Conservation (phyloP, 2,329 filamentous ascomycete genomes). For the Aspergillus fijiensis region DNA sequence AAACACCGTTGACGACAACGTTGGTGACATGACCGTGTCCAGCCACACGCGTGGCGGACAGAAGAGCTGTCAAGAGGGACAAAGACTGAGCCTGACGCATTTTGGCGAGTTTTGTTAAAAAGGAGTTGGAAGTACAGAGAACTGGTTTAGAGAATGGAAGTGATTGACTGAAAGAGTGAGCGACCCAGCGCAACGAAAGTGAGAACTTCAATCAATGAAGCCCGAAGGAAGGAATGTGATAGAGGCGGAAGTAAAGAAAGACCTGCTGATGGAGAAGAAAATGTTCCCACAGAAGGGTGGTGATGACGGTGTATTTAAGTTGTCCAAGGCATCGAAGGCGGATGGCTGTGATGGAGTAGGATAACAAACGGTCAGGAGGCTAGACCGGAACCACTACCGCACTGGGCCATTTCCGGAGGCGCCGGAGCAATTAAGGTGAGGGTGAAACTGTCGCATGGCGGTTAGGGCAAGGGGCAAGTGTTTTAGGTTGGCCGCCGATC, state of each 20-base stretch:
- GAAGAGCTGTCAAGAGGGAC: conserved; percentile 28
- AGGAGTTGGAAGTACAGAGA: background rate
- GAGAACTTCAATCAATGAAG: conserved; percentile 15
- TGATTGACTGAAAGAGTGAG: conserved; percentile 1
- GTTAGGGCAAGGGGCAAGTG: conserved; percentile 5
- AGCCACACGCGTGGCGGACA: conserved; percentile 32
- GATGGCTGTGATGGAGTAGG: background rate
- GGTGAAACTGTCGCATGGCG: conserved; percentile 1
- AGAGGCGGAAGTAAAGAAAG: background rate
- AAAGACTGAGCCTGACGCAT: conserved; percentile 20
- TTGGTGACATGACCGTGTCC: conserved; percentile 36
- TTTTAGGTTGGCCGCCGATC: conserved; percentile 5
- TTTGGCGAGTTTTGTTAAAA: background rate
- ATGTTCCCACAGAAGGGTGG: background rate
- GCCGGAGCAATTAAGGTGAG: conserved; percentile 9
- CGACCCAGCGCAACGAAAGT: conserved; percentile 14
- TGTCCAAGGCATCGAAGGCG: background rate
- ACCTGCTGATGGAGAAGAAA: conserved; percentile 2
- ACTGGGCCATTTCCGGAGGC: background rate
- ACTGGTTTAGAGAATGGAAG: background rate
- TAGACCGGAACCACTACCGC: background rate
- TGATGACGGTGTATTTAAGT: background rate
- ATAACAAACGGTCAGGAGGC: conserved; percentile 3
- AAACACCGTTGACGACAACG: conserved; percentile 37
- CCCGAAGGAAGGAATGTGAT: background rate